Conservation (phyloP, 495 filamentous ascomycete species). For the Talaromyces nanjingensis region DNA sequence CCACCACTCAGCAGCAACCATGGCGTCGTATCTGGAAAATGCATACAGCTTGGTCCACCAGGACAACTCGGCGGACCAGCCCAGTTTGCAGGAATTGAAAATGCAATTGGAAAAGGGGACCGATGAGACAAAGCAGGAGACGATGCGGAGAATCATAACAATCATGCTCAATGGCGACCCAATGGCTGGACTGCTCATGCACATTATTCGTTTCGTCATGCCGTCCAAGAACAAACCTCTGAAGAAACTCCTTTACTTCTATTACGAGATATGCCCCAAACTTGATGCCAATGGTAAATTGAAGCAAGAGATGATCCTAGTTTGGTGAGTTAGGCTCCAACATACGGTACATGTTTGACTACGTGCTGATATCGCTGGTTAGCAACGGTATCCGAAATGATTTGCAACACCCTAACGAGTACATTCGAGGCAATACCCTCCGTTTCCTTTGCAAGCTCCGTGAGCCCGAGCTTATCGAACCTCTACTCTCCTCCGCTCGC, state of each 20-base stretch:
- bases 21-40: constrained; percentile 91
- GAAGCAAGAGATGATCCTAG: constrained; percentile 99
- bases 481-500: constrained; percentile 83
- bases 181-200: constrained; percentile 93
- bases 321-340: constrained; percentile 62
- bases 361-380: constrained; percentile 4
- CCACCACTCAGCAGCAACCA: constrained; percentile 44
- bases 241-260: constrained; percentile 98
- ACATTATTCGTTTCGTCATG: constrained; percentile 99
- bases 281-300: constrained; percentile 84
- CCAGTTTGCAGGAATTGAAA: constrained; percentile 82
- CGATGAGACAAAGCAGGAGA: constrained; percentile 95
- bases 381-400: constrained; percentile 98
- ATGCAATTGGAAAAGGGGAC: constrained; percentile 94
- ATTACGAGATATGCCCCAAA: constrained; percentile 98
- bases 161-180: constrained; percentile 98
- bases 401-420: constrained; percentile 96
- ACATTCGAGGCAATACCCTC: constrained; percentile 91
- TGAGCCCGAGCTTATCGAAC: constrained; percentile 93
- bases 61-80: constrained; percentile 91
- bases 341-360: background rate
- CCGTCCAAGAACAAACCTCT: constrained; percentile 92
- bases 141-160: constrained; percentile 95
- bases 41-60: constrained; percentile 91
- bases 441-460: constrained; percentile 95